phyloP scores from a whole-genome alignment of 495 filamentous ascomycete species.

The Penicillium coffeae region DNA sequence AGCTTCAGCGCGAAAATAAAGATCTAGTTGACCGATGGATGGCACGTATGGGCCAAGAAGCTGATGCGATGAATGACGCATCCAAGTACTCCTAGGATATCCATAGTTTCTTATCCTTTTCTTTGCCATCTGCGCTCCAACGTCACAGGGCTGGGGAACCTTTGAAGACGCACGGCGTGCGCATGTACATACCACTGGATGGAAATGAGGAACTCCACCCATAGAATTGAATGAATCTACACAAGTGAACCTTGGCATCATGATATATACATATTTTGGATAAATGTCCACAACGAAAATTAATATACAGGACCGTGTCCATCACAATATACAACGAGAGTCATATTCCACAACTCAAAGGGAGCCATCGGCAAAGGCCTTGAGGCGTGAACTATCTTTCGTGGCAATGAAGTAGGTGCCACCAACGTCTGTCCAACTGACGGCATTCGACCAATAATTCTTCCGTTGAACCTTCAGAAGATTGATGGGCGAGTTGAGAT shows the following conservation, averaged over 20 bases:
- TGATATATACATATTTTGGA: conserved; percentile 13
- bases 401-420: conserved; percentile 86
- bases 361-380: conserved; percentile 41
- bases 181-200: neutral
- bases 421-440: conserved; percentile 86
- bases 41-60: conserved; percentile 77
- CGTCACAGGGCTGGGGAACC: too few species aligned
- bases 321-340: conserved; percentile 8
- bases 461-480: conserved; percentile 69
- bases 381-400: conserved; percentile 62
- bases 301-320: conserved; percentile 19
- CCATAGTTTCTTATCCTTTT: neutral
- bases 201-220: neutral
- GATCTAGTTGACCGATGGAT: conserved; percentile 90
- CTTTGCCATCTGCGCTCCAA: too few species aligned
- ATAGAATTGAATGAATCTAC: conserved; percentile 8
- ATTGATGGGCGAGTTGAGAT: conserved; percentile 71
- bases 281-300: conserved; percentile 20
- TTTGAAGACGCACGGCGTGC: too few species aligned
- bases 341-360: conserved; percentile 14
- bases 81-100: conserved; percentile 39
- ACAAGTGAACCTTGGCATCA: conserved; percentile 20
- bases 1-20: conserved; percentile 76
- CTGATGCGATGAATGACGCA: conserved; percentile 77
- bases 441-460: conserved; percentile 74